Evolutionary conservation across 2,329 filamentous ascomycete species (phyloP), one percentile per base, ranked within the genome.

Genomic region (Colletotrichum coccodes): DNA sequence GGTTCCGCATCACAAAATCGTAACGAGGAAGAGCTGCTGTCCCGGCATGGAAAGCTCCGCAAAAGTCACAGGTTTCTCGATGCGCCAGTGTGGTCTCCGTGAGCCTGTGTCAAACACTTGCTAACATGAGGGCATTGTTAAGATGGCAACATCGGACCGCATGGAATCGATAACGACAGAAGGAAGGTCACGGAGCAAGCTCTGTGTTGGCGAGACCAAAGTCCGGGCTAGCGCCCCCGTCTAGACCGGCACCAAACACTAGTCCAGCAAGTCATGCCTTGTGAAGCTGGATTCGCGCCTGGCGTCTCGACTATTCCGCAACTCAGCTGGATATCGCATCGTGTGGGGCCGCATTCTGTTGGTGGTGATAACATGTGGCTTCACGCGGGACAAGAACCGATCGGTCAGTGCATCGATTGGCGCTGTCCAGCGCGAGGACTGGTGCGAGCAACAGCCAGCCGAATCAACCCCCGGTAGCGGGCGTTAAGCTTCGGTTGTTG

Each of bases 251-350:
- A 58, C 26, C 26, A 42, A 36, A 64, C 63, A 49, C 50, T 57
- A 54, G 23, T 21, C 36, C 4, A 28, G 26, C 26, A 28, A 46
- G 14, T 16, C 23, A 34, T 30, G 28, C 46, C 28, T 58, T 23
- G 12, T 23, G 28, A 44, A 23, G 28, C 7, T 26, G 40, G 28
- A 58, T 30, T 16, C 18, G 46, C 53, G 60, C 52, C 53, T 64
- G 64, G 56, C 40, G 50, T 53, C 40, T 64, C 49, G 60, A 60
- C 36, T 46, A 58, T 64, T 46, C 57, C 56, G 53, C 52, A 54
- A 23, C 54, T 16, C 32, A 11, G n/a, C 23, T 38, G 30, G 18
- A 21, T 46, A 32, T 26, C n/a, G 40, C 21, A 34, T 21, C 18
- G 14, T 30, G 52, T 68, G 40, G 56, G 26, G 14, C 38, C 18